Evolutionary conservation across 306 rosid species (phyloP).

Genomic region (Calophaca sinica): DNA sequence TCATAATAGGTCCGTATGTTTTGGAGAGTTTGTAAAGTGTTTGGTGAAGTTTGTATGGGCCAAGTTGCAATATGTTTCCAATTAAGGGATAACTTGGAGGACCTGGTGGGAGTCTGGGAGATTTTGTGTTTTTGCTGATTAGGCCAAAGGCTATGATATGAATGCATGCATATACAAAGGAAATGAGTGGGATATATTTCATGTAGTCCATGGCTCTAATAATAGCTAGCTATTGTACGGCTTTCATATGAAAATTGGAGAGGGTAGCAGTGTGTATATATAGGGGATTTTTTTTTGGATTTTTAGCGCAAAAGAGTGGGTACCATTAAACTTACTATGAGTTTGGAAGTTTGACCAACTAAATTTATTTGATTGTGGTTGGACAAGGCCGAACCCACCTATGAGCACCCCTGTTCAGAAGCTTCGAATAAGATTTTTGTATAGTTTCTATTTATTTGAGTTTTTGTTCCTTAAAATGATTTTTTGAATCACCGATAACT

Average conservation of each 20-base stretch:
- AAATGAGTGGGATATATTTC: not conserved
- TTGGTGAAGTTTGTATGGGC: constrained; percentile 51
- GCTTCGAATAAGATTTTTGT: too few species aligned
- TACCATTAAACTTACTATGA: too few species aligned
- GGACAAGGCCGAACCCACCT: too few species aligned
- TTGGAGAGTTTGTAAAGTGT: constrained; percentile 40
- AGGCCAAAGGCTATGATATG: not conserved
- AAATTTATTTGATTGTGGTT: too few species aligned
- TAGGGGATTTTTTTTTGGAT: not conserved
- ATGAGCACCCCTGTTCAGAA: too few species aligned
- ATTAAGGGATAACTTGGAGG: constrained; percentile 56
- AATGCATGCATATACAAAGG: not conserved
- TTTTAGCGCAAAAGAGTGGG: not conserved
- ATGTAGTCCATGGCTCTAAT: constrained; percentile 33
- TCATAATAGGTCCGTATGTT: constrained; percentile 41
- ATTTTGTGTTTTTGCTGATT: not conserved
- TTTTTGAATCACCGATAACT: too few species aligned
- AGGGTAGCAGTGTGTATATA: not conserved
- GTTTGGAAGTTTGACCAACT: too few species aligned
- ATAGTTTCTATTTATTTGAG: too few species aligned
- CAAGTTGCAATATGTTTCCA: constrained; percentile 59
- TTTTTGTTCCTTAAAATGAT: too few species aligned
- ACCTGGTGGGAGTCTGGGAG: constrained; percentile 56
- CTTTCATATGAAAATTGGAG: not conserved
- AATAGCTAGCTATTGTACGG: not conserved